These are phyloP conservation scores for Leishmania tarentolae DNA, from an alignment of 208 protist species.

Conservation along the genomic window DNA sequence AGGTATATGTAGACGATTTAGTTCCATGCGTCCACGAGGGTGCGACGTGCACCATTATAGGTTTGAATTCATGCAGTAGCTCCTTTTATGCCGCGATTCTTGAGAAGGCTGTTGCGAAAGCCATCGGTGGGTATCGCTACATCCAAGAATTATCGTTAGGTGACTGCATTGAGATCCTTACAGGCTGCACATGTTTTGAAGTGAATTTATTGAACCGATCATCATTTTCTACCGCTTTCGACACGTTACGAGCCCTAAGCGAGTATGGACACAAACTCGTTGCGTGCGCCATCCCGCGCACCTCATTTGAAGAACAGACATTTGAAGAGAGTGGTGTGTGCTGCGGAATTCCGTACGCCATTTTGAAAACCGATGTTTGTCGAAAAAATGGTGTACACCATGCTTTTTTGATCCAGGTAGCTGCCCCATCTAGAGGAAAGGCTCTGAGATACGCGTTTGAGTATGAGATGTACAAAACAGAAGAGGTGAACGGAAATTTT, in stretches of 20 bases:
- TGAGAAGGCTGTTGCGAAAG: slow-evolving; percentile 78
- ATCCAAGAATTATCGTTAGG: slow-evolving; percentile 48
- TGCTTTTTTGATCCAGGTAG: slow-evolving; percentile 26
- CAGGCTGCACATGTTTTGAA: slow-evolving; percentile 62
- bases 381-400: slow-evolving; percentile 29
- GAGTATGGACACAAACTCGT: slow-evolving; percentile 24
- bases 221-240: slow-evolving; percentile 15
- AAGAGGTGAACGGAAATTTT: slow-evolving; percentile 23
- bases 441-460: slow-evolving; percentile 13
- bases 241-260: slow-evolving; percentile 17
- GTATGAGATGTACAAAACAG: slow-evolving; percentile 12
- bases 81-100: slow-evolving; percentile 68
- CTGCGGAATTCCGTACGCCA: slow-evolving; percentile 19
- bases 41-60: slow-evolving; percentile 24
- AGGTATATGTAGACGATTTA: slow-evolving; percentile 65
- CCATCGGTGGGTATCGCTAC: slow-evolving; percentile 55
- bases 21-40: slow-evolving; percentile 39
- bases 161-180: slow-evolving; percentile 53
- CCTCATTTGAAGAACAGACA: slow-evolving; percentile 15
- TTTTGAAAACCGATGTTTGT: slow-evolving; percentile 30
- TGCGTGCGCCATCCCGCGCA: slow-evolving; percentile 15
- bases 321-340: slow-evolving; percentile 26
- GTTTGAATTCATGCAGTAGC: slow-evolving; percentile 35
- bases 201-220: slow-evolving; percentile 32
- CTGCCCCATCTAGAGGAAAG: slow-evolving; percentile 13